Evolutionary conservation across 2,329 filamentous ascomycete species (phyloP), one percentile per base, ranked within the genome.

Genomic region (Stylonectria norvegica): DNA sequence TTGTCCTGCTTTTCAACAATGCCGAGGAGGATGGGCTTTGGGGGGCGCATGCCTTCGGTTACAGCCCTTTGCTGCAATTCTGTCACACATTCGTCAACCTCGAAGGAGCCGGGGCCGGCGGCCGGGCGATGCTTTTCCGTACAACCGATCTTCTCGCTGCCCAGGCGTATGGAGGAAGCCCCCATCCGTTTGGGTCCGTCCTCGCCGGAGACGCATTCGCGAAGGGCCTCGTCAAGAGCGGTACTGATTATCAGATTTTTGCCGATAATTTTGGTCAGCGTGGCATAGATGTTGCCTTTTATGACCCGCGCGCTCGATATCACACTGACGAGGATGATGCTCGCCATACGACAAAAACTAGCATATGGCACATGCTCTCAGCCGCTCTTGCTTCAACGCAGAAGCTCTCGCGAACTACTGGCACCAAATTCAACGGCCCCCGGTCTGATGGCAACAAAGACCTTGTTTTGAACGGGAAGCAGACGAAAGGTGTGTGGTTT

Each of bases 281-380:
- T 37, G 93, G 93, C 1, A 73, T 97, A 28, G 93, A 98, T 61
- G 77, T 97, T 43, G 89, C 93, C 5, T 98, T 97, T 65, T 91
- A 88, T 69, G 80, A 83, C 50, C 91, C 91, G 2, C 78, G 93
- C 37, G 78, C 89, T 15, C 75, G 87, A 42, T 98, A 98, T 57
- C 93, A 98, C 60, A 97, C 91, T 0, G 78, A 88, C 45, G 81
- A 95, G 58, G 93, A 98, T 60, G 88, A 95, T 59, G 74, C 83
- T 3, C 79, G 79, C 27, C 89, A 96, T 63, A 85, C 89, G 0
- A 85, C 81, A n/a, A 64, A 65, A 43, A 67, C 69, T 33, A 82
- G 78, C 47, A 65, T 97, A 15, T 97, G 90, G 90, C 90, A 97
- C 62, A 97, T 98, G 93, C 73, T 98, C 25, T 94, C 88, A 25